Percentiles rank a stretch among this genome's conserved stretches.
Conservation (phyloP, 2,329 filamentous ascomycete species). For the Alternaria conjuncta region DNA sequence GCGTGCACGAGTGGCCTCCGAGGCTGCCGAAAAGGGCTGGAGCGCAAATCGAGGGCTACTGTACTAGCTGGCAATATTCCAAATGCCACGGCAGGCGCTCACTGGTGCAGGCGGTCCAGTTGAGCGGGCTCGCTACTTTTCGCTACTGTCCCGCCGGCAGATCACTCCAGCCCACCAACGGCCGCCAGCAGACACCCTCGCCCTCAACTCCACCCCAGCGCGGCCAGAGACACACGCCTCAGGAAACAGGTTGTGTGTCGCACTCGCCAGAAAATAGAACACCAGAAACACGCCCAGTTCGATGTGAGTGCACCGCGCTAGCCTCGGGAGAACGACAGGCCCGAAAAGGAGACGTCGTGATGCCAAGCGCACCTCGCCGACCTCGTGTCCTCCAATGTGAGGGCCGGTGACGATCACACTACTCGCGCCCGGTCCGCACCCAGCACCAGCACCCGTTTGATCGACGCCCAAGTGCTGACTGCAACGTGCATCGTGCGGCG, state of each 20-base stretch:
- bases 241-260: slow-evolving; percentile 11
- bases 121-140: slow-evolving; percentile 21
- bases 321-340: slow-evolving; percentile 32
- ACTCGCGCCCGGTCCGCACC: slow-evolving; percentile 39
- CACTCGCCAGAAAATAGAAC: slow-evolving; percentile 3
- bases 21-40: slow-evolving; percentile 16
- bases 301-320: slow-evolving; percentile 17
- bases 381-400: slow-evolving; percentile 37
- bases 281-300: slow-evolving; percentile 14
- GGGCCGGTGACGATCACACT: slow-evolving; percentile 40
- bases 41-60: slow-evolving; percentile 3
- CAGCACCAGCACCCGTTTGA: slow-evolving; percentile 50
- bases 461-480: slow-evolving; percentile 40
- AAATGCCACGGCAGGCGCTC: slow-evolving; percentile 23
- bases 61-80: slow-evolving; percentile 21
- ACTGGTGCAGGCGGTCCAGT: slow-evolving; percentile 20
- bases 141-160: slow-evolving; percentile 27
- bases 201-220: background rate
- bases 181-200: slow-evolving; percentile 9
- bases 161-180: slow-evolving; percentile 26
- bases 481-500: slow-evolving; percentile 42
- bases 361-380: slow-evolving; percentile 47
- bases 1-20: slow-evolving; percentile 5
- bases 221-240: background rate
- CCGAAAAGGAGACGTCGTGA: slow-evolving; percentile 32